These are phyloP conservation scores for Aspergillus funiculosus DNA, from an alignment of 495 filamentous ascomycete species.

Conservation along the genomic window DNA sequence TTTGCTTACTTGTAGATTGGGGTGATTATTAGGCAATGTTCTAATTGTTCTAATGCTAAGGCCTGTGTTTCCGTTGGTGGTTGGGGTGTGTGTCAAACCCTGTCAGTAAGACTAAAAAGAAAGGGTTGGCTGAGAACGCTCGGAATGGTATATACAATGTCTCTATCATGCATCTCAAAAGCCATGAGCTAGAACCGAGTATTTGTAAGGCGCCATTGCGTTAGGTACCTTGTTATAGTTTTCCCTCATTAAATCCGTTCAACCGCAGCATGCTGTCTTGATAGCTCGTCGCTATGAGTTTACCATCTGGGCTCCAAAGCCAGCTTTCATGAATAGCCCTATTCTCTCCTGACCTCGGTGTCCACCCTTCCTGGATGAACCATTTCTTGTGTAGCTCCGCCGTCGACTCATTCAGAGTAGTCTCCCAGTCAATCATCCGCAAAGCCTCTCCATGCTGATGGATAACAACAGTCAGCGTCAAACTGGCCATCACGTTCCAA, in stretches of 20 bases:
- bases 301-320: conserved; percentile 57
- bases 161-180: no score
- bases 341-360: conserved; percentile 50
- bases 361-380: conserved; percentile 64
- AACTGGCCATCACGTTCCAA: conserved; percentile 50
- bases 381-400: conserved; percentile 42
- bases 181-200: no score
- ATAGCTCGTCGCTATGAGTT: conserved; percentile 56
- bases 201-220: no score
- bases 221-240: conserved; percentile 26
- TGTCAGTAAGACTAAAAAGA: no score
- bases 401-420: conserved; percentile 13
- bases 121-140: no score
- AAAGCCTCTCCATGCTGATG: conserved; percentile 43
- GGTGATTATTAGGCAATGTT: no score
- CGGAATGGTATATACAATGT: no score
- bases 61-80: no score
- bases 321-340: conserved; percentile 56
- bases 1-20: no score
- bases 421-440: conserved; percentile 36
- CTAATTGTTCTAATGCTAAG: no score
- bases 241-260: conserved; percentile 17
- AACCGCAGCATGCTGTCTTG: conserved; percentile 54
- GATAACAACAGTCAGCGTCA: conserved; percentile 58
- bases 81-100: no score